These are phyloP conservation scores for Arthrobotrys entomopaga DNA, from an alignment of 2,329 filamentous ascomycete genomes.

Conservation along the genomic window DNA sequence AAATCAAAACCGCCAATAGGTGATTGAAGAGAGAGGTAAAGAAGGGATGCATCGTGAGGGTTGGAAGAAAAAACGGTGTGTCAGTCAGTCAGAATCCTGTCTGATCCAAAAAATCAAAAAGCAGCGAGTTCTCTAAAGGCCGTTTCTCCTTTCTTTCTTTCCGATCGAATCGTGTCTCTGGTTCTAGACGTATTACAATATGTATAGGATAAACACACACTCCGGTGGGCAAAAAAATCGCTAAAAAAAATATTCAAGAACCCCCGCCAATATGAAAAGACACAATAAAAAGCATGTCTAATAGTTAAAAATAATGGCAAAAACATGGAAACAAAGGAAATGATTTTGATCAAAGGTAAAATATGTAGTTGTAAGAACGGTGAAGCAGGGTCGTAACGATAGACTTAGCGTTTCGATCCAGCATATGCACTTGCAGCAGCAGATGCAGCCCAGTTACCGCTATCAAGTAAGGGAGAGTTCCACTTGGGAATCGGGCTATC, in stretches of 20 bases:
- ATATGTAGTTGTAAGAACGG: conserved; percentile 8
- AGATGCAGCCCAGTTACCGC: conserved; percentile 87
- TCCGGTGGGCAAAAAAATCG: conserved; percentile 29
- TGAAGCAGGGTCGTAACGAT: conserved; percentile 1
- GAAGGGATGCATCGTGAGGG: conserved; percentile 26
- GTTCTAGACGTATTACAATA: conserved; percentile 54
- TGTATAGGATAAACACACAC: conserved; percentile 42
- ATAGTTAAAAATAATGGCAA: conserved; percentile 24
- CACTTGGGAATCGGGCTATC: conserved; percentile 74
- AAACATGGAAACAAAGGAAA: conserved; percentile 53
- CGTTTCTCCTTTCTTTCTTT: conserved; percentile 34
- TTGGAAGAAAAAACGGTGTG: conserved; percentile 19
- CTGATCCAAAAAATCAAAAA: conserved; percentile 34
- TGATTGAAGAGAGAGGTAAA: conserved; percentile 19
- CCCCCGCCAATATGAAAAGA: conserved; percentile 41
- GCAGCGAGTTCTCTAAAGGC: conserved; percentile 32
- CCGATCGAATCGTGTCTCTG: conserved; percentile 50
- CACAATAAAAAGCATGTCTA: conserved; percentile 44
- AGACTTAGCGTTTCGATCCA: conserved; percentile 63
- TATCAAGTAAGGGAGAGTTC: conserved; percentile 95
- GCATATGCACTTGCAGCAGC: conserved; percentile 80
- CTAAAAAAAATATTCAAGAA: conserved; percentile 32
- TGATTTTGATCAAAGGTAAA: conserved; percentile 19
- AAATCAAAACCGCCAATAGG: conserved; percentile 35
- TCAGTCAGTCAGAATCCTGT: conserved; percentile 47